phyloP scores from a whole-genome alignment of 495 filamentous ascomycete species.

The Hypoxylon perforatum region DNA sequence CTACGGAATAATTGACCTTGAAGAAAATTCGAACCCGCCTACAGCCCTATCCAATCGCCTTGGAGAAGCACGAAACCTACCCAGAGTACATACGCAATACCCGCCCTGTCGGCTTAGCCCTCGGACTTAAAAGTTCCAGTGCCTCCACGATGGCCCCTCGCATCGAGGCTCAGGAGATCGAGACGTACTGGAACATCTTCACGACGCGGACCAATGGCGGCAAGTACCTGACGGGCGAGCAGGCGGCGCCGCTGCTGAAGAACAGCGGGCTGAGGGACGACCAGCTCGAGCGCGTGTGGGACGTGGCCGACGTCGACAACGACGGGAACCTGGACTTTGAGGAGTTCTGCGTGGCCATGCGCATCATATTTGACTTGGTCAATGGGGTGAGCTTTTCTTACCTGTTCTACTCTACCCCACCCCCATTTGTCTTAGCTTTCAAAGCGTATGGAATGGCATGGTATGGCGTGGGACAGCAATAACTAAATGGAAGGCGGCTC shows the following conservation, averaged over 20 bases:
- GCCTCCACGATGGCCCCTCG: slow-evolving; percentile 70
- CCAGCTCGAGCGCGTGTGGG: slow-evolving; percentile 96
- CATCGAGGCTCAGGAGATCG: slow-evolving; percentile 95
- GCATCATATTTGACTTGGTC: slow-evolving; percentile 93
- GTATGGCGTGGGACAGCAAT: background rate
- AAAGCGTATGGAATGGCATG: background rate
- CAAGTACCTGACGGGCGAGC: slow-evolving; percentile 84
- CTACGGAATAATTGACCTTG: background rate
- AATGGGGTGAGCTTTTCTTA: slow-evolving; percentile 78
- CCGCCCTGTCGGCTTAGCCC: no score
- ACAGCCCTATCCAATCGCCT: background rate
- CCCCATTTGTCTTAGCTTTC: background rate
- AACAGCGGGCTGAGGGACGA: slow-evolving; percentile 94
- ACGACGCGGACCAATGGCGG: slow-evolving; percentile 83
- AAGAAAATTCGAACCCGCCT: background rate
- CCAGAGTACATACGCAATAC: no score
- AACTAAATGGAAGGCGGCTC: slow-evolving; percentile 15
- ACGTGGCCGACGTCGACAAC: slow-evolving; percentile 94
- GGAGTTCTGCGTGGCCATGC: slow-evolving; percentile 99
- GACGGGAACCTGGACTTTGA: slow-evolving; percentile 98
- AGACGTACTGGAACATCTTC: slow-evolving; percentile 99
- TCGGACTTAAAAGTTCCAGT: background rate
- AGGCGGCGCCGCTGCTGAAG: slow-evolving; percentile 94
- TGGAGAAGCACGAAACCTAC: background rate
- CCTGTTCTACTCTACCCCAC: background rate